Base-by-base conservation (phyloP, 805 yeast species). In the Kregervanrija fluxuum region DNA sequence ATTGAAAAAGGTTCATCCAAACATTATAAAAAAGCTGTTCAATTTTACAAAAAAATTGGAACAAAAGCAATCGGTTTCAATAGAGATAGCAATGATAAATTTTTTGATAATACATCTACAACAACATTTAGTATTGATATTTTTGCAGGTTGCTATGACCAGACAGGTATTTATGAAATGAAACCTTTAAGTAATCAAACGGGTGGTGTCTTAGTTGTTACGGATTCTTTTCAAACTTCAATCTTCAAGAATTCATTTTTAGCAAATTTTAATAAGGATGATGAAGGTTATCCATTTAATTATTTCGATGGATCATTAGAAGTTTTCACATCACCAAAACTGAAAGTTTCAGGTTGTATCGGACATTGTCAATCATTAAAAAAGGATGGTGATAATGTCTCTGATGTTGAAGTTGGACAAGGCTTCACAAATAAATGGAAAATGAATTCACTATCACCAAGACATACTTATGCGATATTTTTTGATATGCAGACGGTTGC, bases 81-180 rank as follows among this genome's bases (percentile, higher is more conserved):
- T 48, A 64, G 62, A 45, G 68, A 62, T 44, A 40, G 53, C 31
- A 66, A 65, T 39, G 70, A 66, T 49, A 65, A 65, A 49, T 60
- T 57, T 47, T 56, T 59, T 38, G 70, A 66, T 49, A 62, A 58
- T 30, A 57, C 59, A 35, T 59, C 69, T 14, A 65, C 68, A 17
- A 77, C 79, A 51, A 85, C 88, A 12, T 95, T 87, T 58, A 78
- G 91, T 30, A 80, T 90, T 47, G 96, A 90, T 64, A 78, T 90
- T 40, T 89, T 86, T 66, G 95, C 95, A 30, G 96, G 97, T 50
- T 86, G 96, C 69, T 88, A 87, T 64, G 98, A 90, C 68, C 98
- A 90, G 73, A 83, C 89, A 47, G 98, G 98, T 61, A 77, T 90
- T 71, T 81, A 80, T 56, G 98, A 90, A 69, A 90, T 90, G 97